Evolutionary conservation across 805 yeast species (phyloP).

Genomic region (Spathaspora gorwiae): DNA sequence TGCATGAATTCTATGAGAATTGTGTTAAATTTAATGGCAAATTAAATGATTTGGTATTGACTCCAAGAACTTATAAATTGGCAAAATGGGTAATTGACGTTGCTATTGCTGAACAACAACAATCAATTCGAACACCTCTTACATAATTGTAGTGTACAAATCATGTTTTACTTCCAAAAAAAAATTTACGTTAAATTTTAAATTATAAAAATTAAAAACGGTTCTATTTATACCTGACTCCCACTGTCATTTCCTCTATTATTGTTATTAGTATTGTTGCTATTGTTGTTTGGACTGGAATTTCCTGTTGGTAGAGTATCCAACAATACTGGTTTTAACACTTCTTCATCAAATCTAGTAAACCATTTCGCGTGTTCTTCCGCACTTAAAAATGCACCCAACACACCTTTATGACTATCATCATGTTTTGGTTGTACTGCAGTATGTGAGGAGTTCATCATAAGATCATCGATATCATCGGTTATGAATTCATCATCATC

Average conservation of each 20-base stretch:
- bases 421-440: slow-evolving; percentile 5
- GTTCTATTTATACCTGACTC: not conserved
- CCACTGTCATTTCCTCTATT: not conserved
- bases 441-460: slow-evolving; percentile 4
- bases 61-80: slow-evolving; percentile 58
- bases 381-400: slow-evolving; percentile 41
- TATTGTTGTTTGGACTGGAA: slow-evolving; percentile 8
- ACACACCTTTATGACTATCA: slow-evolving; percentile 23
- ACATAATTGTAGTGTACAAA: no score
- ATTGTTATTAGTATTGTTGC: slow-evolving; percentile 2
- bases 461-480: slow-evolving; percentile 38
- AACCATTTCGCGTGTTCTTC: slow-evolving; percentile 90
- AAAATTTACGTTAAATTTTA: no score
- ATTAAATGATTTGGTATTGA: slow-evolving; percentile 59
- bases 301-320: slow-evolving; percentile 45
- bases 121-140: not conserved
- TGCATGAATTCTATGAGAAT: slow-evolving; percentile 60
- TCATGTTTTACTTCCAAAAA: no score
- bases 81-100: slow-evolving; percentile 72
- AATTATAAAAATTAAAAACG: no score
- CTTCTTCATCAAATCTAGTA: slow-evolving; percentile 87
- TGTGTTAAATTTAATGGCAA: slow-evolving; percentile 60
- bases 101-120: slow-evolving; percentile 45
- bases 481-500: slow-evolving; percentile 14
- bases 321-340: slow-evolving; percentile 83